phyloP scores from a whole-genome alignment of 352 stramenopile genomes.

The Phytophthora colocasiae region DNA sequence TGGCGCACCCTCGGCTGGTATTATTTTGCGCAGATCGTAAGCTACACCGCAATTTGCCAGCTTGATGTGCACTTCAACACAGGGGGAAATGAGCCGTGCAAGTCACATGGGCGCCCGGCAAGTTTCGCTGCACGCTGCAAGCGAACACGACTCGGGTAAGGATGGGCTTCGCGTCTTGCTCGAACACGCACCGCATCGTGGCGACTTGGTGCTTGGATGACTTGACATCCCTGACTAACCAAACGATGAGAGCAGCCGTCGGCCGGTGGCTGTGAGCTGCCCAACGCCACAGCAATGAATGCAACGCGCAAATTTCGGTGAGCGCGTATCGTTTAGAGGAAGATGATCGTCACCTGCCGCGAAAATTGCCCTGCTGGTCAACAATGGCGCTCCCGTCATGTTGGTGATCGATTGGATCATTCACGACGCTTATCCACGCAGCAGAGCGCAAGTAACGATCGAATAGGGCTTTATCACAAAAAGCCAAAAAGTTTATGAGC shows the following conservation, averaged over 20 bases:
- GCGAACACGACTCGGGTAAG: conserved; percentile 18
- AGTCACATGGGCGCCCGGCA: conserved; percentile 6
- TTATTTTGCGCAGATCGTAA: conserved; percentile 41
- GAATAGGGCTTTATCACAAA: conserved; percentile 8
- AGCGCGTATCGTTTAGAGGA: not conserved
- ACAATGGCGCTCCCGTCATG: not conserved
- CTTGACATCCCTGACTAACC: conserved; percentile 25
- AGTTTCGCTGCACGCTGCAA: conserved; percentile 39
- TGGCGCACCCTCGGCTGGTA: conserved; percentile 19
- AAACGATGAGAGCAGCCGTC: conserved; percentile 20
- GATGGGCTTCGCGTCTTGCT: conserved; percentile 34
- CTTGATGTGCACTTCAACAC: conserved; percentile 36
- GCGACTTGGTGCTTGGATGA: conserved; percentile 14
- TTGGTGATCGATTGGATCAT: conserved; percentile 5
- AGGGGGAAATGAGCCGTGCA: conserved; percentile 6
- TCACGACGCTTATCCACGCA: conserved; percentile 19
- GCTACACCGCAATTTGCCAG: conserved; percentile 11
- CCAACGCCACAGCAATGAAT: too few species aligned
- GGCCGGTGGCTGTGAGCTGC: too few species aligned
- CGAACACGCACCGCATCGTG: conserved; percentile 24
- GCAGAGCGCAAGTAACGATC: conserved; percentile 4
- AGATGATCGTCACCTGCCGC: conserved; percentile 1
- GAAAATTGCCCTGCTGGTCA: conserved; percentile 7
- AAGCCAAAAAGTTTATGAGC: too few species aligned
- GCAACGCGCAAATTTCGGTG: not conserved